Conservation (phyloP, 1,284 basidiomycete genomes). For the Volvariella volvacea region DNA sequence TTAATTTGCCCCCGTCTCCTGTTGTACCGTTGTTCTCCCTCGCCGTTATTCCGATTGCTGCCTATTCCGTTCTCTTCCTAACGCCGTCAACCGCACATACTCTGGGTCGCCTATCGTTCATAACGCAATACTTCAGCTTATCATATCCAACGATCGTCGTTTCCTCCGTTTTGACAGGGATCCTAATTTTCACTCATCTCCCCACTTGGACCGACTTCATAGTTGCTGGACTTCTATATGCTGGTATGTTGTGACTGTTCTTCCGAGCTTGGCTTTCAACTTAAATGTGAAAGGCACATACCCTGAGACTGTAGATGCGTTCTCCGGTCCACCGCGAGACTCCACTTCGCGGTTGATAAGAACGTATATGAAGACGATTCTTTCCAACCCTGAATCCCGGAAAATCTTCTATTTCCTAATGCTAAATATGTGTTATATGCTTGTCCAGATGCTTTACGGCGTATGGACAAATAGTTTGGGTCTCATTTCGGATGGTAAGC, state of each 20-base stretch:
- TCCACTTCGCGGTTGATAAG: slow-evolving; percentile 54
- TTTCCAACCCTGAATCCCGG: slow-evolving; percentile 86
- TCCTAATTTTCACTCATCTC: slow-evolving; percentile 46
- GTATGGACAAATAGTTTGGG: slow-evolving; percentile 98
- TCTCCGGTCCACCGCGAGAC: slow-evolving; percentile 41
- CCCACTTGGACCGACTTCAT: slow-evolving; percentile 49
- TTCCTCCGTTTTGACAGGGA: slow-evolving; percentile 40
- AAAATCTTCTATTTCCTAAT: slow-evolving; percentile 97
- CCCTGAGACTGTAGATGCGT: slow-evolving; percentile 37
- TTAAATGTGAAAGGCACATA: slow-evolving; percentile 43
- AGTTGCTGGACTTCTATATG: slow-evolving; percentile 46
- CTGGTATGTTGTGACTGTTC: slow-evolving; percentile 37
- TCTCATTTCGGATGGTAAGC: slow-evolving; percentile 91
- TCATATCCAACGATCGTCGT: slow-evolving; percentile 46
- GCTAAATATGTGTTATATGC: slow-evolving; percentile 95
- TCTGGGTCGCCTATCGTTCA: slow-evolving; percentile 39
- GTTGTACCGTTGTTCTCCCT: slow-evolving; percentile 48
- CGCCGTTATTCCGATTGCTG: slow-evolving; percentile 49
- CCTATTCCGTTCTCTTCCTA: slow-evolving; percentile 52
- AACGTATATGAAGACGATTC: slow-evolving; percentile 81
- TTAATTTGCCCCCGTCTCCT: slow-evolving; percentile 29
- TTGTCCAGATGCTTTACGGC: slow-evolving; percentile 91
- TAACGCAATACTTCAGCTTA: slow-evolving; percentile 43
- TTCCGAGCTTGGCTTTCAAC: not conserved
- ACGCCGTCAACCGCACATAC: slow-evolving; percentile 44